Evolutionary conservation across 768 basidiomycete species (phyloP).

Genomic region (Chalciporus pseudorubinellus): DNA sequence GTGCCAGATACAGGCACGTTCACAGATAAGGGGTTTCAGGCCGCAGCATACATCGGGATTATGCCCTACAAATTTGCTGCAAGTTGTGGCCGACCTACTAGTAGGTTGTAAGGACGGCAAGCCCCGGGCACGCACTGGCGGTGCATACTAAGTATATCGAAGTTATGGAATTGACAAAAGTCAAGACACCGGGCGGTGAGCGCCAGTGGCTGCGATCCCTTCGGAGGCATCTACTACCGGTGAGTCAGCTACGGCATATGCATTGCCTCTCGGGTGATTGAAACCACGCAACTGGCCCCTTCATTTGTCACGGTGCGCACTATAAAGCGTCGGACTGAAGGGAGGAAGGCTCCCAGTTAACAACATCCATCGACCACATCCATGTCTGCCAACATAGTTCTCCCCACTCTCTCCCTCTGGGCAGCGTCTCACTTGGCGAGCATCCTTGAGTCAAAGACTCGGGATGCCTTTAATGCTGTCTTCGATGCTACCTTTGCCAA

Average conservation of each 20-base stretch:
- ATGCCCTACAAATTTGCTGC: no score
- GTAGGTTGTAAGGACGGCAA: no score
- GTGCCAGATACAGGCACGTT: no score
- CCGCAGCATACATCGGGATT: no score
- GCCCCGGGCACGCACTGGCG: no score
- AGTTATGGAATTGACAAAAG: background rate
- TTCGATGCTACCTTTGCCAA: constrained; percentile 43
- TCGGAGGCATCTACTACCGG: background rate
- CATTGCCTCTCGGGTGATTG: constrained; percentile 1
- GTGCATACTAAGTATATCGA: no score
- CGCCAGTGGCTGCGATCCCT: background rate
- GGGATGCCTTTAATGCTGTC: constrained; percentile 32
- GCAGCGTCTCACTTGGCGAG: constrained; percentile 23
- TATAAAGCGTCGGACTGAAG: background rate
- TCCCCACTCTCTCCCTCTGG: constrained; percentile 43
- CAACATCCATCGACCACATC: background rate
- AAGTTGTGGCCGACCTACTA: no score
- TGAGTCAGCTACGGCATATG: background rate
- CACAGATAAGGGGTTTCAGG: no score
- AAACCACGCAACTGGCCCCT: background rate
- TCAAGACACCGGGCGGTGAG: constrained; percentile 5
- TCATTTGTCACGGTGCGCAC: background rate
- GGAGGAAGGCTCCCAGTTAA: background rate
- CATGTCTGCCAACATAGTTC: constrained; percentile 33
- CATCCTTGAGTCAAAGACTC: constrained; percentile 39